Evolutionary conservation across 345 rosid species (phyloP), one percentile per base, ranked within the genome.

Genomic region (Arabis alpina): DNA sequence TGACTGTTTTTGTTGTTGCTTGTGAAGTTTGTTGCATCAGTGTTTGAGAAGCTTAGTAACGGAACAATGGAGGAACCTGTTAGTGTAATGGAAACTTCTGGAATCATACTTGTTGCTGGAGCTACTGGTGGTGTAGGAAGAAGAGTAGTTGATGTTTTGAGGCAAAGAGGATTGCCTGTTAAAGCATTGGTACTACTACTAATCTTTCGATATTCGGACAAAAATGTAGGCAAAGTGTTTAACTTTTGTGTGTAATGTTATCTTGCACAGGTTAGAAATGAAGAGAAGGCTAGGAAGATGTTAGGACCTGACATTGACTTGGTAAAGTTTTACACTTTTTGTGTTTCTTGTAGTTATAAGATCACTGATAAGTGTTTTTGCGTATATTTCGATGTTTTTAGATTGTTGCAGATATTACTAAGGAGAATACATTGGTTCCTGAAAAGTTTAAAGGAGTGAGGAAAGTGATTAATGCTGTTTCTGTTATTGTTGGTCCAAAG

Each of bases 121-220:
- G 96, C 96, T 79, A 93, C 98, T 1, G 97, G 98, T 58, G 97
- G 98, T 69, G 97, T 93, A 11, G 98, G 98, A 64, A 89, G 85
- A 78, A 84, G 97, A 47, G 90, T 87, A 5, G 96, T 93, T 54
- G 82, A 86, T 63, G 66, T 86, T 44, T 80, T 93, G 67, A 80
- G 75, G 75, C 71, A 78, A 19, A 91, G 83, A 80, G 96, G 97
- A 8, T 68, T 85, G 73, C 88, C 86, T 11, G 88, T 91, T 49
- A 85, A 87, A 79, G 89, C 78, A 39, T 62, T 93, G 96, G 98
- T 91, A 36, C 10, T 8, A 3, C 10, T 36, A 87, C 24, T 14
- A 47, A 10, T 10, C 3, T 76, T 30, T 41, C 0, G 3, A 28
- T 14, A 10, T 57, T 14, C 16, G 42, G 16, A 5, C 0, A 66